Base-by-base conservation (phyloP, 2,329 filamentous ascomycete genomes). In the Colletotrichum sp. region DNA sequence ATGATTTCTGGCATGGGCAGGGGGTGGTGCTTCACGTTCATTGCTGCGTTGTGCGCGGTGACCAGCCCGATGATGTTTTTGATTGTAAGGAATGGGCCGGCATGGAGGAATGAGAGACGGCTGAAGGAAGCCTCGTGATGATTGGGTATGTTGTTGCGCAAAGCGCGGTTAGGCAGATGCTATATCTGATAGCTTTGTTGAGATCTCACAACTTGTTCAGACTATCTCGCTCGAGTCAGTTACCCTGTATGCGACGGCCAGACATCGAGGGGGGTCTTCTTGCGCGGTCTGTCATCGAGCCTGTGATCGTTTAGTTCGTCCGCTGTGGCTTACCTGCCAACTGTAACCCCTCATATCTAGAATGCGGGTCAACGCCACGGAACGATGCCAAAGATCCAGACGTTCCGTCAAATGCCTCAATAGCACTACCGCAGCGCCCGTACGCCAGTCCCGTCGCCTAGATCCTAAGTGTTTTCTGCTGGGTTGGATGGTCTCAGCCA, bases 21-120 rank as follows among this genome's bases (percentile, higher is more conserved):
- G 32, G 92, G 91, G 0, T 93, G 91, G 91, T 89, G 88, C n/a
- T 93, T 89, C 74, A 92, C 90, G 0, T 88, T 93, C 62, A 86
- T 92, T 71, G 88, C 87, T 2, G 79, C 91, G 36, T 81, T 92
- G 7, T 88, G 89, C 75, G 80, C 87, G 2, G 81, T 84, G 3
- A 84, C 87, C 70, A 86, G 88, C 36, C 91, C 90, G 0, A 81
- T 87, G 15, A 81, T 93, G 65, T 87, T 84, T 79, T 76, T 90
- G 5, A 84, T 92, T 67, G 84, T 88, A 61, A 89, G 85, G 39
- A 84, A 84, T 72, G 90, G 89, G 0, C 86, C 88, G 3, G 80
- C 76, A 22, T 91, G 88, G 87, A 88, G 91, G 58, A 87, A 87
- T n/a, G 85, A 87, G 66, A 89, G 88, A 78, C 81, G 85, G 43